Base-by-base conservation (phyloP, 2,329 filamentous ascomycete genomes). In the Fusarium setosum region DNA sequence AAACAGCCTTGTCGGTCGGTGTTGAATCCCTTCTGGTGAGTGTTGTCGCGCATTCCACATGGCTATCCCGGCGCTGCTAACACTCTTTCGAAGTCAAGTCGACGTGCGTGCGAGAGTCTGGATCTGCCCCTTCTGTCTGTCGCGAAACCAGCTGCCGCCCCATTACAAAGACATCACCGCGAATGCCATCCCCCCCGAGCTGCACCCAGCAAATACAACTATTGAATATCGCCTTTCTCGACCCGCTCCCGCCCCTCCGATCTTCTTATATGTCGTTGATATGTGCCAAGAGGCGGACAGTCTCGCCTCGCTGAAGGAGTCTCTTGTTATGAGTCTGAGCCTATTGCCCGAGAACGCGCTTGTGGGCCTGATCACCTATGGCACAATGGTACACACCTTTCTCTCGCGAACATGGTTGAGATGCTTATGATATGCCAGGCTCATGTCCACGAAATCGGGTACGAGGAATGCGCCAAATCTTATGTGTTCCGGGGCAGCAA, bases 401-500 rank as follows among this genome's bases (percentile, higher is more conserved):
- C 11, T 41, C n/a, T 38, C 9, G 42, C 10, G 1, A n/a, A 24
- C n/a, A 23, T 32, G 11, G 6, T 21, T 4, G 18, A 41, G 38
- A 47, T 13, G 31, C 65, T 75, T 55, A 79, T 65, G 34, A 20
- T 56, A 68, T 44, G 20, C 13, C 69, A 94, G 92, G 89, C 93
- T 29, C 94, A 97, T 87, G 93, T 99, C 17, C 96, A 99, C 77
- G 96, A 99, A 80, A 93, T 99, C 70, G 96, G 96, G 55, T 99
- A 99, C 76, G 94, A 92, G 55, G 96, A 98, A 80, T 99, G 96
- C 80, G 93, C 96, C 68, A 99, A 98, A 81, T 97, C 95, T 6
- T 99, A 97, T 74, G 96, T 99, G 38, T 99, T 99, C 86, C 89
- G 95, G 56, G 96, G 96, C 35, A 97, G 90, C 84, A 99, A 98